phyloP scores from a whole-genome alignment of 768 basidiomycete genomes.

The Leccinum sublutescens region DNA sequence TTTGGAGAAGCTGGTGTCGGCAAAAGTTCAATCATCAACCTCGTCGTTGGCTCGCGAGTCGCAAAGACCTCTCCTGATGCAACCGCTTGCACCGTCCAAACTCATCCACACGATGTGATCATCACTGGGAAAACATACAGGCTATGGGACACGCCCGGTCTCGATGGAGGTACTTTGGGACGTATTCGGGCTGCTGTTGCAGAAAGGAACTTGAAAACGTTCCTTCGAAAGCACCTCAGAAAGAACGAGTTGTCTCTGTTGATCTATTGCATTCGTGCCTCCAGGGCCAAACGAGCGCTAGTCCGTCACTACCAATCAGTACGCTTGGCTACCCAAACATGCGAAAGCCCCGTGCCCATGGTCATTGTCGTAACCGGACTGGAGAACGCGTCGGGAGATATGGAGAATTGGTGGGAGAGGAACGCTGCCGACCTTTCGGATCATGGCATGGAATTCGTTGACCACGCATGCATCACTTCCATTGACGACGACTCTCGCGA shows the following conservation, averaged over 20 bases:
- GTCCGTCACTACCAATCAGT: conserved; percentile 40
- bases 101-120: conserved; percentile 22
- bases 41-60: conserved; percentile 29
- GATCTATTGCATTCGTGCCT: conserved; percentile 40
- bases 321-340: conserved; percentile 28
- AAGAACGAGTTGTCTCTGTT: conserved; percentile 38
- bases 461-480: conserved; percentile 35
- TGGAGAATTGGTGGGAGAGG: conserved; percentile 37
- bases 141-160: conserved; percentile 36
- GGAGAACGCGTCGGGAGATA: conserved; percentile 32
- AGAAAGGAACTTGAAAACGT: conserved; percentile 28
- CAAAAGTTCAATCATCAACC: conserved; percentile 46
- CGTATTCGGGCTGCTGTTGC: conserved; percentile 21
- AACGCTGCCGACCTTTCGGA: conserved; percentile 22
- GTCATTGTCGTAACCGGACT: conserved; percentile 41
- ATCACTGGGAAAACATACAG: conserved; percentile 21
- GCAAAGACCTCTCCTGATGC: conserved; percentile 35
- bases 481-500: conserved; percentile 24
- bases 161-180: conserved; percentile 33
- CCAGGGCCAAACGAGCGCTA: conserved; percentile 38
- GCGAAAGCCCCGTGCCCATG: conserved; percentile 32
- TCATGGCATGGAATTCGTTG: conserved; percentile 27
- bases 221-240: conserved; percentile 35
- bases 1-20: conserved; percentile 45
- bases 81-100: conserved; percentile 36